A percentile compares a stretch with the other conserved stretches of the same genome.
phyloP scores from a whole-genome alignment of 768 basidiomycete genomes.

The Russula emetica region DNA sequence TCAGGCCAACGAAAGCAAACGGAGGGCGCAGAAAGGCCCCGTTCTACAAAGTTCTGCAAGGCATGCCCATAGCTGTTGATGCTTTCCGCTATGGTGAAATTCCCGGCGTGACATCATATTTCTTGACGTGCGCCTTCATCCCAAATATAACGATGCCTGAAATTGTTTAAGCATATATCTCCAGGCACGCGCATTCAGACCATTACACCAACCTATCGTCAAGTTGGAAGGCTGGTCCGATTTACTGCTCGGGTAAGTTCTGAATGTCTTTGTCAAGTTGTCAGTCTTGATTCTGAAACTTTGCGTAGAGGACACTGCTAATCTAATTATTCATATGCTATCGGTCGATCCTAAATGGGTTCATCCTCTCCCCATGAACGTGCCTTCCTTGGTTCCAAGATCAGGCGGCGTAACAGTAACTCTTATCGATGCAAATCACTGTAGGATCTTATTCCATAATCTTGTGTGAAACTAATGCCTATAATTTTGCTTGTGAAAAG shows the following conservation, averaged over 20 bases:
- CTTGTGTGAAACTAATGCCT: background rate
- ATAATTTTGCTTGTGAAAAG: slow-evolving; percentile 24
- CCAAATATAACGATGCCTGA: background rate
- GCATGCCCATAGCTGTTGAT: slow-evolving; percentile 98
- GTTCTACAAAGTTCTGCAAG: slow-evolving; percentile 92
- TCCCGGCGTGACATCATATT: slow-evolving; percentile 85
- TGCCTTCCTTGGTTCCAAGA: slow-evolving; percentile 66
- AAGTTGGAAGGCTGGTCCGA: slow-evolving; percentile 85
- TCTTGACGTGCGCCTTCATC: slow-evolving; percentile 67
- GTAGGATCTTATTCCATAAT: slow-evolving; percentile 36
- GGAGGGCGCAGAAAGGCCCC: slow-evolving; percentile 71
- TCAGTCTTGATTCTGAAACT: background rate
- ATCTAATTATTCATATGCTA: slow-evolving; percentile 87
- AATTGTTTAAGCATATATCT: background rate
- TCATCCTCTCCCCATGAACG: slow-evolving; percentile 77
- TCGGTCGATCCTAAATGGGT: slow-evolving; percentile 88
- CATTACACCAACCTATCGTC: slow-evolving; percentile 91
- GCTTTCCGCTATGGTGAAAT: slow-evolving; percentile 94
- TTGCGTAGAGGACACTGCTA: slow-evolving; percentile 68
- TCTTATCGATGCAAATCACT: slow-evolving; percentile 97
- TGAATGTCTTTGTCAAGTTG: slow-evolving; percentile 3
- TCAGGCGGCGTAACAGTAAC: slow-evolving; percentile 86
- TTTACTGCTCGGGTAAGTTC: slow-evolving; percentile 76
- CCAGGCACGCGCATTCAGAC: slow-evolving; percentile 93
- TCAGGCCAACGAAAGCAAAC: slow-evolving; percentile 44